phyloP scores from a whole-genome alignment of 139 green algal species.

The Coccomyxa sp. region DNA sequence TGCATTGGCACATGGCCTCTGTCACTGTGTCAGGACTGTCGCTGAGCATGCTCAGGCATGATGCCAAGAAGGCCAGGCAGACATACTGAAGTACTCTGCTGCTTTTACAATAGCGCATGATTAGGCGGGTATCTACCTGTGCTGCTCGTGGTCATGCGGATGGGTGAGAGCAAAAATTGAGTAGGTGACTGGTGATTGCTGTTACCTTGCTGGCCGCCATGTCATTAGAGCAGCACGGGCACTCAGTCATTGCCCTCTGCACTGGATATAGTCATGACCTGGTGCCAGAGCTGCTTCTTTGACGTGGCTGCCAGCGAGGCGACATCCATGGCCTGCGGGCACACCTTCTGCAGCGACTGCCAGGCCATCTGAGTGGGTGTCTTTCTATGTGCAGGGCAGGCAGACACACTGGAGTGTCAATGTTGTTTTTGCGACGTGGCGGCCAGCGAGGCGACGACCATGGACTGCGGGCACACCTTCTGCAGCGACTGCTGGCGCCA shows the following conservation, averaged over 20 bases:
- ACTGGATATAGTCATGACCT: too few relatives aligned
- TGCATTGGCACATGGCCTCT: too few relatives aligned
- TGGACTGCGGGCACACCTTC: constrained; percentile 82
- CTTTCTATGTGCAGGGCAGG: background rate
- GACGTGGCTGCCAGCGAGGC: constrained; percentile 21
- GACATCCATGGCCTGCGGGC: constrained; percentile 76
- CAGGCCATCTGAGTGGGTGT: too few relatives aligned
- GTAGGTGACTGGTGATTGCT: too few relatives aligned
- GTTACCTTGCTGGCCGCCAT: constrained; percentile 21
- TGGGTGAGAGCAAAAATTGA: too few relatives aligned
- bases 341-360: constrained; percentile 84
- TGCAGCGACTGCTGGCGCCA: constrained; percentile 85
- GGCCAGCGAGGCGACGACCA: constrained; percentile 36
- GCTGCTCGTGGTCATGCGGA: too few relatives aligned
- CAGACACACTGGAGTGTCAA: constrained; percentile 28
- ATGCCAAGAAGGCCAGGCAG: background rate
- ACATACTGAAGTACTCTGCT: constrained; percentile 12
- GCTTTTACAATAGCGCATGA: too few relatives aligned
- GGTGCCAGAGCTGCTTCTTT: constrained; percentile 63
- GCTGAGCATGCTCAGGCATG: too few relatives aligned
- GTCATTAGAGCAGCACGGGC: constrained; percentile 56
- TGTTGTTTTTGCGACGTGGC: constrained; percentile 54
- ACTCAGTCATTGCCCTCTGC: too few relatives aligned
- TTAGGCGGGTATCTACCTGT: too few relatives aligned
- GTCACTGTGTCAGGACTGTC: too few relatives aligned